These are phyloP conservation scores for Lophiotrema nucula DNA, from an alignment of 495 filamentous ascomycete genomes.

Conservation along the genomic window DNA sequence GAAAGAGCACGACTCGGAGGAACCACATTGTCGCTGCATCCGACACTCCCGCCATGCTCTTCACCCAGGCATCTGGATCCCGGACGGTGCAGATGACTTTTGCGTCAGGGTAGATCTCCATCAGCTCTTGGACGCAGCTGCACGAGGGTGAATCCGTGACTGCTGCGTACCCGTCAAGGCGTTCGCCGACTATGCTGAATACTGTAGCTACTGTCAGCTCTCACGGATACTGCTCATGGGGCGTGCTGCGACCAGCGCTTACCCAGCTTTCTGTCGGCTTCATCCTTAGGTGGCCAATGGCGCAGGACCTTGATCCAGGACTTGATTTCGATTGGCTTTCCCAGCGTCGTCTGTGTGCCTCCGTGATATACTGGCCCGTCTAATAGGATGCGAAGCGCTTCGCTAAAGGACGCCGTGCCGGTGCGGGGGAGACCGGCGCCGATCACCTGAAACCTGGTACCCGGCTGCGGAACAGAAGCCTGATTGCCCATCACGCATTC, in stretches of 20 bases:
- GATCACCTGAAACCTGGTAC: slow-evolving; percentile 23
- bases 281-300: background rate
- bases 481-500: slow-evolving; percentile 12
- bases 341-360: slow-evolving; percentile 10
- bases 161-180: slow-evolving; percentile 16
- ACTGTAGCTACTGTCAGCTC: background rate
- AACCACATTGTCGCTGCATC: slow-evolving; percentile 9
- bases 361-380: slow-evolving; percentile 25
- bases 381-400: slow-evolving; percentile 21
- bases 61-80: slow-evolving; percentile 21
- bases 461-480: slow-evolving; percentile 16
- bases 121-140: background rate
- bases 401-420: slow-evolving; percentile 25
- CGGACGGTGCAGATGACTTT: slow-evolving; percentile 19
- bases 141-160: slow-evolving; percentile 11
- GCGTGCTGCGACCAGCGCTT: background rate
- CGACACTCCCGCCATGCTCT: slow-evolving; percentile 9
- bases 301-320: slow-evolving; percentile 5
- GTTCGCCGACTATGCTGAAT: background rate
- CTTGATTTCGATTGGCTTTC: background rate
- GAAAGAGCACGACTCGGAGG: slow-evolving; percentile 12
- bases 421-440: slow-evolving; percentile 24
- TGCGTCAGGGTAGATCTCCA: slow-evolving; percentile 17
- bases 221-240: background rate
- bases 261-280: background rate